phyloP scores from a whole-genome alignment of 2,329 filamentous ascomycete species.

The Daldinia sp. region DNA sequence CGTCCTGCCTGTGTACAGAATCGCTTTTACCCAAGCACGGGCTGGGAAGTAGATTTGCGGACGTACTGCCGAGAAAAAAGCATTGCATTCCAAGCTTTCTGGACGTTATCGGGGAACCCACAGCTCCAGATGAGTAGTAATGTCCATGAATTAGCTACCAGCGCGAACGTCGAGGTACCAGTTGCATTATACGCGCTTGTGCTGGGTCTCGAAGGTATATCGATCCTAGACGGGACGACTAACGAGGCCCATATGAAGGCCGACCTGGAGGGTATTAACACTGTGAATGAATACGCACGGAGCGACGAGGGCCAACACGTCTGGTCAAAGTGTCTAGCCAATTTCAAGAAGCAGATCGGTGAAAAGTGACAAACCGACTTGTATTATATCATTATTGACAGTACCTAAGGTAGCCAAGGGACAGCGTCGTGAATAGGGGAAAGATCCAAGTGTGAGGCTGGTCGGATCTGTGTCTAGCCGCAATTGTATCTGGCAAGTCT shows the following conservation, averaged over 20 bases:
- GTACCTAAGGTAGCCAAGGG: too few relatives aligned
- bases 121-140: slow-evolving; percentile 56
- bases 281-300: slow-evolving; percentile 51
- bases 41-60: slow-evolving; percentile 71
- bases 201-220: slow-evolving; percentile 58
- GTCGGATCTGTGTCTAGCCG: not conserved
- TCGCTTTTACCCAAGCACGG: slow-evolving; percentile 71
- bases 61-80: slow-evolving; percentile 58
- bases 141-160: slow-evolving; percentile 63
- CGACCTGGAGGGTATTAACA: slow-evolving; percentile 60
- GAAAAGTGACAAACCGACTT: slow-evolving; percentile 27
- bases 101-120: slow-evolving; percentile 64
- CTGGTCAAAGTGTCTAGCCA: slow-evolving; percentile 62
- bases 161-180: slow-evolving; percentile 53
- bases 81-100: slow-evolving; percentile 66
- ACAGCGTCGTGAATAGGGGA: not conserved
- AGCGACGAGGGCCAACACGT: slow-evolving; percentile 52
- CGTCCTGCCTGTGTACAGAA: slow-evolving; percentile 77
- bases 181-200: slow-evolving; percentile 63
- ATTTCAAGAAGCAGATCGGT: slow-evolving; percentile 59
- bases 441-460: not conserved
- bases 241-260: slow-evolving; percentile 61
- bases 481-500: not conserved
- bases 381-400: slow-evolving; percentile 4
- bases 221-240: slow-evolving; percentile 62